Percentiles rank a stretch among this genome's conserved stretches.
phyloP scores from a whole-genome alignment of 2,329 filamentous ascomycete species.

The Elsinoe australis region DNA sequence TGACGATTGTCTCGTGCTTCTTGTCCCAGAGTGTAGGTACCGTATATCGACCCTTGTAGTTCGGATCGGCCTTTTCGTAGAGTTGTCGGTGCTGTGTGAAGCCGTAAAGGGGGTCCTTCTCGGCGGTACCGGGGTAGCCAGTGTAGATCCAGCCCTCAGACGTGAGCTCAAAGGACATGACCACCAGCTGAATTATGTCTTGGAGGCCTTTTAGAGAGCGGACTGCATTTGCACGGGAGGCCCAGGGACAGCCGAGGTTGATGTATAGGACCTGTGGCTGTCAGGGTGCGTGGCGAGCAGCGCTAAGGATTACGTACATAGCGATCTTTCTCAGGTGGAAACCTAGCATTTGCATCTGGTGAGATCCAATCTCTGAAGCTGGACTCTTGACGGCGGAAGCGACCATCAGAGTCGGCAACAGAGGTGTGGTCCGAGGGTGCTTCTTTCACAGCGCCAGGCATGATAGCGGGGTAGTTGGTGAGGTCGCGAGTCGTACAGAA shows the following conservation, averaged over 20 bases:
- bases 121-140: constrained; percentile 46
- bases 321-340: constrained; percentile 52
- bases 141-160: constrained; percentile 64
- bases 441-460: background rate
- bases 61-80: constrained; percentile 61
- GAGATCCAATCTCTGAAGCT: constrained; percentile 52
- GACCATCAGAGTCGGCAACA: constrained; percentile 39
- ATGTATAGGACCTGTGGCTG: constrained; percentile 44
- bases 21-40: constrained; percentile 81
- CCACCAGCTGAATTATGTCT: constrained; percentile 42
- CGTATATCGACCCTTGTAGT: constrained; percentile 67
- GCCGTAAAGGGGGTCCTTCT: constrained; percentile 56
- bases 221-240: constrained; percentile 45
- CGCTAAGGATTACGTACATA: constrained; percentile 41
- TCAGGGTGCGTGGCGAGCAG: background rate
- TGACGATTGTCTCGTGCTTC: constrained; percentile 68
- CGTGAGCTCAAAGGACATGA: constrained; percentile 35
- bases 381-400: constrained; percentile 47
- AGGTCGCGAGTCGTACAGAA: background rate
- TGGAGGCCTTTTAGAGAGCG: constrained; percentile 45
- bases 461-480: background rate
- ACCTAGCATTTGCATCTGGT: constrained; percentile 43
- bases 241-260: constrained; percentile 57
- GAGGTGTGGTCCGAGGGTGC: constrained; percentile 9
- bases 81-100: constrained; percentile 63